Evolutionary conservation across 1,284 basidiomycete genomes (phyloP).

Genomic region (Quambalaria eucalypti): DNA sequence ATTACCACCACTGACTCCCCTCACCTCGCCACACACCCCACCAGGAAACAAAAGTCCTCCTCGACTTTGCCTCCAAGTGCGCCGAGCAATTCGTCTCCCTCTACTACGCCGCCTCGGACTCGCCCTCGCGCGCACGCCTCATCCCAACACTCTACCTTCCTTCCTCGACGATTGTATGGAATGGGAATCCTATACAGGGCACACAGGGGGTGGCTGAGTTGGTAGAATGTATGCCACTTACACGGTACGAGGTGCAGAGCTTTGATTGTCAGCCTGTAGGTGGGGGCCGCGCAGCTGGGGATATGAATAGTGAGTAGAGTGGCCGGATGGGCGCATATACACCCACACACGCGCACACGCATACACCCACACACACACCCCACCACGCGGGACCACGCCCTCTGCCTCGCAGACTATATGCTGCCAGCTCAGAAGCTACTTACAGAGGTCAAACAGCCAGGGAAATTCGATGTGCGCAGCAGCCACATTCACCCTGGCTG

Average conservation of each 20-base stretch:
- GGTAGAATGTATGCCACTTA: constrained; percentile 37
- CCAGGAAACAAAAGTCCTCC: constrained; percentile 3
- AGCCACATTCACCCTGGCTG: no score
- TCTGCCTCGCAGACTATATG: no score
- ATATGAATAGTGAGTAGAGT: no score
- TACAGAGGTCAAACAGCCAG: no score
- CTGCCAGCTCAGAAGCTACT: no score
- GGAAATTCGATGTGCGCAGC: no score
- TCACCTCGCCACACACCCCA: background rate
- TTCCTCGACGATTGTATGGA: constrained; percentile 42
- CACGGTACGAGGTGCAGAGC: constrained; percentile 41
- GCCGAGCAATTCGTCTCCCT: constrained; percentile 43
- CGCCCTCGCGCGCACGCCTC: constrained; percentile 33
- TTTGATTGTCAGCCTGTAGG: constrained; percentile 42
- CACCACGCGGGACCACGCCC: no score
- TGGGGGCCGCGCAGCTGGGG: constrained; percentile 12
- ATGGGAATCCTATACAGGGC: constrained; percentile 43
- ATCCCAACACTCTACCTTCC: constrained; percentile 39
- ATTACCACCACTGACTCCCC: no score
- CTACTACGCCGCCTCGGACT: constrained; percentile 44
- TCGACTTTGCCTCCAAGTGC: constrained; percentile 38
- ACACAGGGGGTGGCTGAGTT: constrained; percentile 27
- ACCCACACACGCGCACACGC: no score
- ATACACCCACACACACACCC: no score
- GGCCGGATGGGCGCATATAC: no score